A percentile compares a stretch with the other conserved stretches of the same genome.
phyloP scores from a whole-genome alignment of 768 basidiomycete genomes.

The Lentinula sp. region DNA sequence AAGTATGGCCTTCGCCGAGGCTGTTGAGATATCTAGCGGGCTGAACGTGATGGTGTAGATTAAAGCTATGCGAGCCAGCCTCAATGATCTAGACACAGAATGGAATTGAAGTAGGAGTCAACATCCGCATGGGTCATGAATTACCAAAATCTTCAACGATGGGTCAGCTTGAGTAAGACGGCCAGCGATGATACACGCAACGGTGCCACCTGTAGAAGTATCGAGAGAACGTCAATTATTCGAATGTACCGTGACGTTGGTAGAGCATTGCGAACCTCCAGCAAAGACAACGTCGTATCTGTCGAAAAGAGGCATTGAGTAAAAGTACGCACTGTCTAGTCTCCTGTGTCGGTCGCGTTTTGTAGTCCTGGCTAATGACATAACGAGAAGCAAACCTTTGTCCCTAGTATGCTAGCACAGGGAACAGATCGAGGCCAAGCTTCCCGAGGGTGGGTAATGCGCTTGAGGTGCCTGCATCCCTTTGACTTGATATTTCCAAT shows the following conservation, averaged over 20 bases:
- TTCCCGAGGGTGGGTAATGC: too few relatives aligned
- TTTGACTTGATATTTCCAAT: too few relatives aligned
- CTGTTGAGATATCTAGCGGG: slow-evolving; percentile 32
- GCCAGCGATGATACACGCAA: slow-evolving; percentile 30
- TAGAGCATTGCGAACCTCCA: slow-evolving; percentile 20
- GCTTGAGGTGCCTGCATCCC: too few relatives aligned
- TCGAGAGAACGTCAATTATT: background rate
- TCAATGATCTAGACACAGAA: slow-evolving; percentile 22
- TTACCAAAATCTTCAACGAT: slow-evolving; percentile 29
- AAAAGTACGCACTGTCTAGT: too few relatives aligned
- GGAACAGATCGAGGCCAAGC: too few relatives aligned
- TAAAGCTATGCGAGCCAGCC: slow-evolving; percentile 30
- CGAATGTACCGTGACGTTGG: too few relatives aligned
- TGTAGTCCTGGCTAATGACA: background rate
- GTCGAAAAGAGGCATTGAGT: background rate
- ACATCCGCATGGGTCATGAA: slow-evolving; percentile 18
- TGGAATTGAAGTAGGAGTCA: background rate
- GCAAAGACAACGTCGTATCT: slow-evolving; percentile 29
- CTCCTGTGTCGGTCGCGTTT: background rate
- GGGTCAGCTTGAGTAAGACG: slow-evolving; percentile 32
- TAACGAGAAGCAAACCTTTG: too few relatives aligned
- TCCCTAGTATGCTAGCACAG: too few relatives aligned
- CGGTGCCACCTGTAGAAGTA: slow-evolving; percentile 21
- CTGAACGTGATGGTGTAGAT: slow-evolving; percentile 29
- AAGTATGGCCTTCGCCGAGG: slow-evolving; percentile 24